Conservation (phyloP, 805 yeast species). For the Candida quercuum region DNA sequence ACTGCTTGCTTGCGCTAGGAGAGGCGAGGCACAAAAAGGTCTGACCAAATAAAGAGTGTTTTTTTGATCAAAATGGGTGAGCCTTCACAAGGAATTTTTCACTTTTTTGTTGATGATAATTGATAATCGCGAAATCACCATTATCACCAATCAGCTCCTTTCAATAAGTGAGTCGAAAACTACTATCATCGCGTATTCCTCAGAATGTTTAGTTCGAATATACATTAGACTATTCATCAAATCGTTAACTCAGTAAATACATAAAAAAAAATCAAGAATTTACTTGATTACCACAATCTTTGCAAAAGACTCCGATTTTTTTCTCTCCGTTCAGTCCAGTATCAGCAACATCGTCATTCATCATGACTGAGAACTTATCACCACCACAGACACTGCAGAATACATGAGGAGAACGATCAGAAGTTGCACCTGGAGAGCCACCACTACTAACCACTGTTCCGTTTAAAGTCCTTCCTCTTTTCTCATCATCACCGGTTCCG, state of each 20-base stretch:
- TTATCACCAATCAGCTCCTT: too few species aligned
- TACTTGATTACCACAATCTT: constrained; percentile 25
- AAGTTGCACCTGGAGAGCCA: not conserved
- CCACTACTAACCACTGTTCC: constrained; percentile 11
- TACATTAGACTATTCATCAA: not conserved
- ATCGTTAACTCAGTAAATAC: too few species aligned
- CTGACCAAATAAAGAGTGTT: too few species aligned
- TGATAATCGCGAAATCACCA: too few species aligned
- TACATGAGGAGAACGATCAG: not conserved
- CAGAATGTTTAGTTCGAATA: too few species aligned
- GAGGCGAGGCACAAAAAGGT: too few species aligned
- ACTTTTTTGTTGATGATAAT: too few species aligned
- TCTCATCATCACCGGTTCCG: not conserved
- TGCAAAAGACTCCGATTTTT: constrained; percentile 17
- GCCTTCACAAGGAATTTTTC: constrained; percentile 1
- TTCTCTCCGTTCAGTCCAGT: not conserved
- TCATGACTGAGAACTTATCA: constrained; percentile 19
- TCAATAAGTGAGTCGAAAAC: too few species aligned
- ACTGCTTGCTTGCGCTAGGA: too few species aligned
- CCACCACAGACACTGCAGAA: constrained; percentile 23
- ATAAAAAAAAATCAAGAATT: not conserved
- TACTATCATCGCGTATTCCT: too few species aligned
- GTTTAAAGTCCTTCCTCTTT: constrained; percentile 12
- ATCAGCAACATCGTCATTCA: constrained; percentile 2
- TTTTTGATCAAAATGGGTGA: too few species aligned